Percentiles rank a stretch among this genome's conserved stretches.
Evolutionary conservation across 2,329 filamentous ascomycete species (phyloP).

Genomic region (Stagonosporopsis vannaccii): DNA sequence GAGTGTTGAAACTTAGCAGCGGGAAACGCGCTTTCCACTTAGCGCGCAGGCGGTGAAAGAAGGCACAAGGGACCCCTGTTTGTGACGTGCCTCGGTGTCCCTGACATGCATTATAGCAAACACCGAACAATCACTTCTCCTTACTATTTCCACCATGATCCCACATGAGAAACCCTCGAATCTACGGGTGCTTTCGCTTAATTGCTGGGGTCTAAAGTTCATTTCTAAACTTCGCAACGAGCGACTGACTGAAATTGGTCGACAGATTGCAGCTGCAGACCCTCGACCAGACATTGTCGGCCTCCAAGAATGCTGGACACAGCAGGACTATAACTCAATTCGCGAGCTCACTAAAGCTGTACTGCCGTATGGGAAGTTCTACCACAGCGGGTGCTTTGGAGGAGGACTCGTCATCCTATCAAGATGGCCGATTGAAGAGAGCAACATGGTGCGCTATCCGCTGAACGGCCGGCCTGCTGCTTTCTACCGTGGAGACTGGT

Average conservation of each 20-base stretch:
- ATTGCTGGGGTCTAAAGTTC: constrained; percentile 96
- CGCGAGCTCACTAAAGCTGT: constrained; percentile 74
- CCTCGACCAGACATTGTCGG: constrained; percentile 84
- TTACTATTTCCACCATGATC: constrained; percentile 26
- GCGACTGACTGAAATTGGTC: constrained; percentile 84
- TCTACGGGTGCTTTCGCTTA: constrained; percentile 84
- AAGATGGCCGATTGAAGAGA: constrained; percentile 90
- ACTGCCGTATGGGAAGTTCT: constrained; percentile 92
- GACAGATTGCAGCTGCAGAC: constrained; percentile 71
- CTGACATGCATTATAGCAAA: constrained; percentile 24
- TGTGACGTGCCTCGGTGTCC: constrained; percentile 16
- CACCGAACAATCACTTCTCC: background rate
- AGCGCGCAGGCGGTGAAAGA: constrained; percentile 22
- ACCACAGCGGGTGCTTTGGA: constrained; percentile 87
- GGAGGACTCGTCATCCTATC: constrained; percentile 88
- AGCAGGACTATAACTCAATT: constrained; percentile 81
- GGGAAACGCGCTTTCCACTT: constrained; percentile 12
- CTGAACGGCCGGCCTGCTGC: constrained; percentile 92
- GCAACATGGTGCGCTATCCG: constrained; percentile 84
- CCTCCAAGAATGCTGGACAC: constrained; percentile 95
- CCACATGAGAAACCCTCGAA: constrained; percentile 52
- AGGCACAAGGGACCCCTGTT: constrained; percentile 14
- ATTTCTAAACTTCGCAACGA: constrained; percentile 79
- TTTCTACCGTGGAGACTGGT: constrained; percentile 96
- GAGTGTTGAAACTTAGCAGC: constrained; percentile 25